Evolutionary conservation across 129 eudicot genomes (phyloP).

Genomic region (Helichrysum umbraculigerum): DNA sequence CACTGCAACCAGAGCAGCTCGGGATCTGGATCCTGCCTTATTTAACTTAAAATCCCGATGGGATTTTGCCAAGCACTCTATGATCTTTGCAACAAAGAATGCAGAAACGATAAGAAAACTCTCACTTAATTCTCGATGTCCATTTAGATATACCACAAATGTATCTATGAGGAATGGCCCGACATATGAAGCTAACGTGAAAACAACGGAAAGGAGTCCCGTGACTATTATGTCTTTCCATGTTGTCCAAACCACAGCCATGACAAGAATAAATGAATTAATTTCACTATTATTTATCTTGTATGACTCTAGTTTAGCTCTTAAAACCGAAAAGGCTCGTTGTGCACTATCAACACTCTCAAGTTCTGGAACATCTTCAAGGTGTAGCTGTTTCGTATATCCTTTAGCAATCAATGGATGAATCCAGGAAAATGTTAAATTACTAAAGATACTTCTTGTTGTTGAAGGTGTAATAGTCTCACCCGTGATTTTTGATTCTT

Average conservation of each 20-base stretch:
- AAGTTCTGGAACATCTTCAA: conserved; percentile 83
- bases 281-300: conserved; percentile 30
- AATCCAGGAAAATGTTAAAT: conserved; percentile 74
- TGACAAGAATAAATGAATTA: conserved; percentile 52
- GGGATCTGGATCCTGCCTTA: conserved; percentile 53
- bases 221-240: conserved; percentile 61
- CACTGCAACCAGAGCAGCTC: conserved; percentile 66
- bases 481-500: conserved; percentile 24
- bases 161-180: conserved; percentile 81
- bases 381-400: conserved; percentile 56
- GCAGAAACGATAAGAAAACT: conserved; percentile 57
- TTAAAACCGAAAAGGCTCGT: conserved; percentile 44
- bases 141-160: conserved; percentile 72
- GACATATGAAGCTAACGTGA: conserved; percentile 62
- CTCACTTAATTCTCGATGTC: conserved; percentile 35
- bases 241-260: conserved; percentile 50
- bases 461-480: conserved; percentile 49
- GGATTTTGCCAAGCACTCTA: conserved; percentile 70
- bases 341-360: conserved; percentile 43
- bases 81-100: conserved; percentile 61
- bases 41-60: conserved; percentile 64
- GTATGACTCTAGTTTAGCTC: conserved; percentile 39
- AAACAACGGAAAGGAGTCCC: conserved; percentile 42
- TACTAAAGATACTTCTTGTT: conserved; percentile 48
- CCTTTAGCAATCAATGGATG: conserved; percentile 60